Evolutionary conservation across 1,284 basidiomycete genomes (phyloP).

Genomic region (Tilletia caries): DNA sequence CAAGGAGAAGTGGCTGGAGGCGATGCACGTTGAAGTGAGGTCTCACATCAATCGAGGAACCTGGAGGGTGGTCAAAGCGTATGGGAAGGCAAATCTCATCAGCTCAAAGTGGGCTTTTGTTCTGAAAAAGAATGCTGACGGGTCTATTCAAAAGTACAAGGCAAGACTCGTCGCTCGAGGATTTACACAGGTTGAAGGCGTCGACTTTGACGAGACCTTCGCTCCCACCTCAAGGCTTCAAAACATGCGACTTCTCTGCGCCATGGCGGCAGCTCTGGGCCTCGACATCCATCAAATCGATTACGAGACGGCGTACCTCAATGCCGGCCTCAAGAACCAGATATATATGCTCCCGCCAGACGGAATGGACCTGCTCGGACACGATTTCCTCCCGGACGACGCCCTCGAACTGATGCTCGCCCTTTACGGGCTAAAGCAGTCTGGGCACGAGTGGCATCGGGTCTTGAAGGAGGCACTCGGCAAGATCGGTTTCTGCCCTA

Average conservation of each 20-base stretch:
- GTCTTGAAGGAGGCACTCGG: neutral
- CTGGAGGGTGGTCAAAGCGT: neutral
- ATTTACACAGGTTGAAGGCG: conserved; percentile 18
- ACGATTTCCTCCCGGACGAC: neutral
- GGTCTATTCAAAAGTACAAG: conserved; percentile 12
- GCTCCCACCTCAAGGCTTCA: conserved; percentile 14
- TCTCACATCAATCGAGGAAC: neutral
- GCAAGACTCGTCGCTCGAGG: conserved; percentile 17
- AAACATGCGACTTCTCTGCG: neutral
- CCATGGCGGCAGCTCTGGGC: neutral
- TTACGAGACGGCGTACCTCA: conserved; percentile 1
- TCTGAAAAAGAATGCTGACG: conserved; percentile 6
- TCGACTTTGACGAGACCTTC: conserved; percentile 19
- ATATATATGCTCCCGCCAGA: neutral
- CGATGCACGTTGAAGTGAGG: neutral
- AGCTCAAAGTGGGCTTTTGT: conserved; percentile 17
- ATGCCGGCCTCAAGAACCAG: neutral
- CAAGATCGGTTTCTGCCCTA: neutral
- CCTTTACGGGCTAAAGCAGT: conserved; percentile 4
- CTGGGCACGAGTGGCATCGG: conserved; percentile 6
- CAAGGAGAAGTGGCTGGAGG: neutral
- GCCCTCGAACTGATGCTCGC: neutral
- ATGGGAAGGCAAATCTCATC: conserved; percentile 1
- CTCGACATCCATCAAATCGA: conserved; percentile 5
- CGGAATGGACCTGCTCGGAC: neutral